phyloP scores from a whole-genome alignment of 345 rosid species.

The Lenwebbia sp. region DNA sequence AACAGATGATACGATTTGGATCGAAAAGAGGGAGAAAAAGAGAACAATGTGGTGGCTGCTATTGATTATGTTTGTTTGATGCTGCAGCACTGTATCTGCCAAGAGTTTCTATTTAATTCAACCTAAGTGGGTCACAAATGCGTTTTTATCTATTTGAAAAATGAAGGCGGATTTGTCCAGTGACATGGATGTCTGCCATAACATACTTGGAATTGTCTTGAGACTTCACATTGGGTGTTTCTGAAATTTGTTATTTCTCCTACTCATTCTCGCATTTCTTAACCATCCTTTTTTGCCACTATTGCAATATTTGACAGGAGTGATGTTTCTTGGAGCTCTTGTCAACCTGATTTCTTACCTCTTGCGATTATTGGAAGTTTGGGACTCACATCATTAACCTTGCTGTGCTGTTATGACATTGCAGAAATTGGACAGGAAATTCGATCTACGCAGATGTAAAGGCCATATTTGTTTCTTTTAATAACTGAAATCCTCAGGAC shows the following conservation, averaged over 20 bases:
- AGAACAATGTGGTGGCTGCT: neutral
- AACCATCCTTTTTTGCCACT: slow-evolving; percentile 31
- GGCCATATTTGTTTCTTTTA: neutral
- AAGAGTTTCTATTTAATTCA: neutral
- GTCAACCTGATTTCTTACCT: slow-evolving; percentile 91
- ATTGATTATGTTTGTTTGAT: neutral
- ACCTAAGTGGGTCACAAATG: neutral
- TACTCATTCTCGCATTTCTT: slow-evolving; percentile 16
- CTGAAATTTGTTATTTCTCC: neutral
- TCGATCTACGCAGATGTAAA: neutral
- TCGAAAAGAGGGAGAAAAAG: neutral
- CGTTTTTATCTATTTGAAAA: neutral
- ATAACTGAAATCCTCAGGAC: neutral
- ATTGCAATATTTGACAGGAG: slow-evolving; percentile 40
- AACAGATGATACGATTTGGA: neutral
- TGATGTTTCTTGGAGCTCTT: slow-evolving; percentile 90
- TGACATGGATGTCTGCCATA: neutral
- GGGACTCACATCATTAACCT: slow-evolving; percentile 99
- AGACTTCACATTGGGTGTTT: neutral
- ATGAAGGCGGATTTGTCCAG: neutral
- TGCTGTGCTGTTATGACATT: slow-evolving; percentile 96
- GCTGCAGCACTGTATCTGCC: neutral
- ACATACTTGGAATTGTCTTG: neutral
- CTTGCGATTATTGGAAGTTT: slow-evolving; percentile 98
- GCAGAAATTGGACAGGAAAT: slow-evolving; percentile 50